Evolutionary conservation across 140 eudicot species (phyloP), one percentile per base, ranked within the genome.

Genomic region (Bidens hawaiensis): DNA sequence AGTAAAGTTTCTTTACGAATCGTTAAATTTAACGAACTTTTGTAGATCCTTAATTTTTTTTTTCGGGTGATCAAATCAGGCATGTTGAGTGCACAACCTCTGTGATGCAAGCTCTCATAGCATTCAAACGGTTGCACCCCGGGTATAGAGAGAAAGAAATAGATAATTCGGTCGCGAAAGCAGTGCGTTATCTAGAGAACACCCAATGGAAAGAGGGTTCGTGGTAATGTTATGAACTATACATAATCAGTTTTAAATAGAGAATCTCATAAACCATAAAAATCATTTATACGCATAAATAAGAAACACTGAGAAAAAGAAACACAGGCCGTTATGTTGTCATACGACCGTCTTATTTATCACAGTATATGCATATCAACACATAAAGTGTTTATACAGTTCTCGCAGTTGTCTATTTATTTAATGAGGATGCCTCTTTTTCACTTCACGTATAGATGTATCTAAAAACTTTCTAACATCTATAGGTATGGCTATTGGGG

Each of bases 401-500:
- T 42, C 2, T 42, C 21, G 6, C 8, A 14, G 7, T 42, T 42
- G 6, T 33, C 4, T 42, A 14, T 1, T 42, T 42, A 42, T 42
- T 6, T 42, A 42, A 3, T 14, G 7, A 42, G n/a, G n/a, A 14
- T 0, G 6, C 19, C 40, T 4, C 9, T 10, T 4, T 4, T 0
- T 2, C 49, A 3, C 18, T 42, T n/a, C n/a, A n/a, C n/a, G n/a
- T n/a, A 4, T 15, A 15, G 10, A 16, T 45, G 4, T 45, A 45
- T 50, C 57, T 50, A 23, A 53, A 52, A 53, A n/a, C 40, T 6
- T 26, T 25, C 1, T 5, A 34, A 55, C 23, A 15, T 49, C 2
- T 27, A 9, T 47, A 84, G 91, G 87, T 74, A 84, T 36, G 90
- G 90, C 13, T 65, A 61, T 58, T 80, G 90, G 90, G 90, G 86